These are phyloP conservation scores for Geranium rotundifolium DNA, from an alignment of 345 rosid genomes.

Conservation along the genomic window DNA sequence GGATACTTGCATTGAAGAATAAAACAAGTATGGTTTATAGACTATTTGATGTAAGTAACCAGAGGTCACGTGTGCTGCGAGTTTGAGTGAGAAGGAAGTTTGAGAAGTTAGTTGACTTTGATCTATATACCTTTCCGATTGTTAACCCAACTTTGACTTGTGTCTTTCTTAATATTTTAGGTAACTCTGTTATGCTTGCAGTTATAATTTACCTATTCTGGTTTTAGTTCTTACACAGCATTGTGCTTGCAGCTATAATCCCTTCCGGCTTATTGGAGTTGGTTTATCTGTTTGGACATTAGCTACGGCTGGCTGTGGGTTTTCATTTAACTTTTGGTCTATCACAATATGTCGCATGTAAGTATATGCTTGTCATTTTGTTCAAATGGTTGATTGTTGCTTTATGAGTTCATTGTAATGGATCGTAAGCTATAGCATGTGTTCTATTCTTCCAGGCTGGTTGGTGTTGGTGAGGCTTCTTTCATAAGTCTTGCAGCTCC, in stretches of 20 bases:
- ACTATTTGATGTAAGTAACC: background rate
- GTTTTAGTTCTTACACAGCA: background rate
- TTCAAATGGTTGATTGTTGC: background rate
- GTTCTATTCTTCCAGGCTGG: conserved; percentile 45
- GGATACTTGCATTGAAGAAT: background rate
- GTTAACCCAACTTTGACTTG: background rate
- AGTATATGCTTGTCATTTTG: conserved; percentile 11
- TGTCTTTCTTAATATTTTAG: background rate
- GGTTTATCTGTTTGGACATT: conserved; percentile 91
- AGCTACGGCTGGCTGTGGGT: conserved; percentile 69
- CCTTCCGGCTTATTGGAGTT: conserved; percentile 80
- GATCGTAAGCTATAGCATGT: background rate
- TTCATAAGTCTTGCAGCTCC: conserved; percentile 99
- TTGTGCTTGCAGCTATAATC: conserved; percentile 49
- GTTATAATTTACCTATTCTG: background rate
- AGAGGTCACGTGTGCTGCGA: no score
- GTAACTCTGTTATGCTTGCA: background rate
- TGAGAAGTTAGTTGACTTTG: no score
- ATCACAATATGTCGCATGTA: conserved; percentile 77
- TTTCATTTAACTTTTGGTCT: conserved; percentile 72
- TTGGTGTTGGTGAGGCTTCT: conserved; percentile 98
- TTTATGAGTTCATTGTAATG: conserved; percentile 4
- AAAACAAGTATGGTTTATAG: background rate
- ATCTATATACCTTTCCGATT: no score
- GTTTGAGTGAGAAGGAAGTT: no score